These are phyloP conservation scores for Acer yangbiense DNA, from an alignment of 345 rosid species.

Conservation along the genomic window DNA sequence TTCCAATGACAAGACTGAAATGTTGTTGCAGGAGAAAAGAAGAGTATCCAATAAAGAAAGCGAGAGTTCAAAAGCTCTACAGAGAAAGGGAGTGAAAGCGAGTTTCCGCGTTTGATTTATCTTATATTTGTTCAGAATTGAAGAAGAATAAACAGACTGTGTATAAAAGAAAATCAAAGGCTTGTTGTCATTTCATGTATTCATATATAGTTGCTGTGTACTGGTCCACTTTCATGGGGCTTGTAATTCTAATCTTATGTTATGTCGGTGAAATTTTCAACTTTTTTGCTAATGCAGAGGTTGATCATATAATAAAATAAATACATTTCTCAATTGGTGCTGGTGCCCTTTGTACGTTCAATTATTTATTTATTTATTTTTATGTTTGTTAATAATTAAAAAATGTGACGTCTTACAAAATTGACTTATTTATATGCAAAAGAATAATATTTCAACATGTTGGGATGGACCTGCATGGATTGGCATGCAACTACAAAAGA, in stretches of 20 bases:
- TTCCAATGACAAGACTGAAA: background rate
- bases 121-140: background rate
- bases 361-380: background rate
- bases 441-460: too few relatives aligned
- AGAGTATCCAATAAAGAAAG: constrained; percentile 13
- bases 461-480: background rate
- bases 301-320: background rate
- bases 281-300: background rate
- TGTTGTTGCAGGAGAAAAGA: constrained; percentile 16
- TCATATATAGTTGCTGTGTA: background rate
- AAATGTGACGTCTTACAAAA: background rate
- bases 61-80: background rate
- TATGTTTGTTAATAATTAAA: background rate
- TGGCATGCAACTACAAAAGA: background rate
- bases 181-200: background rate
- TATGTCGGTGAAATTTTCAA: background rate
- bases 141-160: background rate
- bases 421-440: too few relatives aligned
- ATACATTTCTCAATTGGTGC: background rate
- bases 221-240: background rate
- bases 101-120: constrained; percentile 7
- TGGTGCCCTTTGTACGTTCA: too few relatives aligned
- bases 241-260: background rate
- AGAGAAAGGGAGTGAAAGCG: background rate
- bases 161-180: background rate